Conservation (phyloP, 2,329 filamentous ascomycete genomes). For the Colletotrichum eremochloae region DNA sequence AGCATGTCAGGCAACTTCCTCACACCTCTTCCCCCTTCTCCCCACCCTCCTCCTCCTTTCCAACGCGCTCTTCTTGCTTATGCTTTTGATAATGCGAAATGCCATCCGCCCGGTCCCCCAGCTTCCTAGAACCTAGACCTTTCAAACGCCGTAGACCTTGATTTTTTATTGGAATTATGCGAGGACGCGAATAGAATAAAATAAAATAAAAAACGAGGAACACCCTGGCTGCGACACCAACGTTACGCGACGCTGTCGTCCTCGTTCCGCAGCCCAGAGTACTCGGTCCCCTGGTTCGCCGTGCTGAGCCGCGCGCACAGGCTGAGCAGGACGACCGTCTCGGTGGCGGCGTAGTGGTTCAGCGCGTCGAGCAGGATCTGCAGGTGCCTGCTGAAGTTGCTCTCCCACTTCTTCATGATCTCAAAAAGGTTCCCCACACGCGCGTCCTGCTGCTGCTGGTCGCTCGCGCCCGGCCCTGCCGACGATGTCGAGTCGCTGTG, state of each 20-base stretch:
- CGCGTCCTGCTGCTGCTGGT: constrained; percentile 51
- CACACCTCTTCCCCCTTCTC: background rate
- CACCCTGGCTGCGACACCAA: background rate
- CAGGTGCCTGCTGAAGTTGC: constrained; percentile 90
- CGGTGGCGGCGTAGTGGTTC: constrained; percentile 97
- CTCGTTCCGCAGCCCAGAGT: constrained; percentile 70
- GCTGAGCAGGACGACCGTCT: constrained; percentile 93
- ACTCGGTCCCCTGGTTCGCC: constrained; percentile 81
- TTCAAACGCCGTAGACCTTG: constrained; percentile 28
- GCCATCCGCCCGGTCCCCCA: background rate
- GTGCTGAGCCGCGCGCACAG: constrained; percentile 86
- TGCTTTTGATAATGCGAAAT: constrained; percentile 10
- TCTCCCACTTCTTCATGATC: constrained; percentile 90
- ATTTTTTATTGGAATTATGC: background rate
- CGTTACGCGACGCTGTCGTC: constrained; percentile 57
- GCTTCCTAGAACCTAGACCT: background rate
- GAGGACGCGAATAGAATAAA: background rate
- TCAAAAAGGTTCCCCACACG: constrained; percentile 85
- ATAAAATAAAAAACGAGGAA: background rate
- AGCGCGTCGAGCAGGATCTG: constrained; percentile 95
- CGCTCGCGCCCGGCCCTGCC: constrained; percentile 48
- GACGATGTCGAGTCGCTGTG: constrained; percentile 52
- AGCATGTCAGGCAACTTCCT: constrained; percentile 7
- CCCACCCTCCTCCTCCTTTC: background rate
- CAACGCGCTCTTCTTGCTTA: background rate